Evolutionary conservation across 352 stramenopile species (phyloP), one percentile per base, ranked within the genome.

Genomic region (Globisporangium nagaii): DNA sequence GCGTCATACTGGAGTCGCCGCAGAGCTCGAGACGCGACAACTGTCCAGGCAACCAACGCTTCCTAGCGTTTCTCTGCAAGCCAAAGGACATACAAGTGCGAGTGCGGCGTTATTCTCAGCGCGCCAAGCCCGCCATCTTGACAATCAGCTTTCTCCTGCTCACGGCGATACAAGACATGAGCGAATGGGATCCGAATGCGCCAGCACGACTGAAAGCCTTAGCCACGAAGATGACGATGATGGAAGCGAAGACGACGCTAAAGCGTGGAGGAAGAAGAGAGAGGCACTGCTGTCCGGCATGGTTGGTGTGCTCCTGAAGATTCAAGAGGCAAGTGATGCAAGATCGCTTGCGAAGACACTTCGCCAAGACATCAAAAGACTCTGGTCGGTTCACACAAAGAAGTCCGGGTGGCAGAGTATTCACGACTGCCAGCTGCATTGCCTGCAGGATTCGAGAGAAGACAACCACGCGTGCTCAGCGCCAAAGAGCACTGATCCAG

Each of bases 291-390:
- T 37, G n/a, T 4, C 32, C 19, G 39, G 25, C 24, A 37, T 63
- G 8, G 31, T 47, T 5, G 8, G 6, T 9, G 11, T 65, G 22
- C 34, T 65, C 19, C 25, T 56, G 6, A 30, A 42, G 34, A 7
- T 65, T 2, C 58, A 61, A 15, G 43, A 36, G 17, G 11, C 53
- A 15, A 25, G 2, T 19, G 42, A 60, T 39, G 2, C 48, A 6
- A 22, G 19, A 12, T n/a, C 34, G 15, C 43, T 65, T 8, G 15
- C 13, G 19, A 28, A 17, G 15, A 19, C 42, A 17, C 35, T 65
- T 6, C 17, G 20, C 10, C 43, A 31, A 11, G 58, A 49, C 2
- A 12, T 65, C 8, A 65, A 41, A 30, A 28, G 13, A 4, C 19
- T 65, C 13, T 65, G 58, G 58, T 3, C 51, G 20, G 25, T 11